Evolutionary conservation across 148 eudicot genomes (phyloP).

Genomic region (Heliosperma pusillum): DNA sequence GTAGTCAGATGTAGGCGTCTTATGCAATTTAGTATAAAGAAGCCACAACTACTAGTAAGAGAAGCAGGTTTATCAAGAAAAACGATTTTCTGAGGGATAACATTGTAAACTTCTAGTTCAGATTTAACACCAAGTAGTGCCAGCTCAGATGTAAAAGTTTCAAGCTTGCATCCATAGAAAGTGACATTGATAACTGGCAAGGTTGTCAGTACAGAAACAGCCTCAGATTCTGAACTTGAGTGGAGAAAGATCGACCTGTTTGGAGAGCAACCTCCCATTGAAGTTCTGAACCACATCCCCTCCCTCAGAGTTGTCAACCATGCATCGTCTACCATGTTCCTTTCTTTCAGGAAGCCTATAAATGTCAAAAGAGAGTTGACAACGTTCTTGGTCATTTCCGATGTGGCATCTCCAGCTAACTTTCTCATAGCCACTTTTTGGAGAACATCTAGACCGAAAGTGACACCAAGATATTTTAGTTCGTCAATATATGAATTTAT

Average conservation of each 20-base stretch:
- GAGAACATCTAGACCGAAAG: slow-evolving; percentile 1
- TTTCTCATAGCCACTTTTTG: background rate
- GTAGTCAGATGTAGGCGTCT: background rate
- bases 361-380: slow-evolving; percentile 5
- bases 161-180: slow-evolving; percentile 5
- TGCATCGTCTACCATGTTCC: slow-evolving; percentile 13
- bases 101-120: background rate
- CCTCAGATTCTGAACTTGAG: slow-evolving; percentile 1
- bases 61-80: background rate
- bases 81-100: background rate
- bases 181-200: slow-evolving; percentile 1
- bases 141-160: slow-evolving; percentile 5
- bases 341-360: slow-evolving; percentile 13
- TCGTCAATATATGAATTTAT: slow-evolving; percentile 20
- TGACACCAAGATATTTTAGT: slow-evolving; percentile 29
- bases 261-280: background rate
- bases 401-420: background rate
- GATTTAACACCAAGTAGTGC: slow-evolving; percentile 11
- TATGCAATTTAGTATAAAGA: slow-evolving; percentile 19
- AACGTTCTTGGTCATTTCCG: background rate
- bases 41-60: slow-evolving; percentile 9
- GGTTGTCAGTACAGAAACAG: background rate
- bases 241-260: background rate
- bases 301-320: slow-evolving; percentile 1
- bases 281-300: slow-evolving; percentile 16